Evolutionary conservation across 768 basidiomycete species (phyloP), one percentile per base, ranked within the genome.

Genomic region (Pisolithus orientalis): DNA sequence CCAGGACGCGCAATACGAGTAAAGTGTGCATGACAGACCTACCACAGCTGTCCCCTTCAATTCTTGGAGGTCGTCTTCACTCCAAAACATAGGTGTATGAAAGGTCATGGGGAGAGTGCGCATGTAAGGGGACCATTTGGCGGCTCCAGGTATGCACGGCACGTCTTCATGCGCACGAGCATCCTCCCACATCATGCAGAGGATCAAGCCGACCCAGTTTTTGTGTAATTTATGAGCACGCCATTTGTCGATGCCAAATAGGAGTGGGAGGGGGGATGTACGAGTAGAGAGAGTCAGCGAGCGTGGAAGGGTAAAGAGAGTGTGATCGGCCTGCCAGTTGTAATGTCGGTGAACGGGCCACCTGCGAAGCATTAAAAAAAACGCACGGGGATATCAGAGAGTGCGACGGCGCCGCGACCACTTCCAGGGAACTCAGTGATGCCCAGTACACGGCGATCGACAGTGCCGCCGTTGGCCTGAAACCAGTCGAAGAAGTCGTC

Each of bases 161-260:
- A 93, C 92, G 90, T 50, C 71, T 81, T 45, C 90, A 3, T 70
- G 52, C 1, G 83, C 83, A 56, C 76, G 76, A 4, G 83, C 79
- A 50, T 80, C 80, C 68, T 99, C 96, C 89, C 90, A 96, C 88
- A 98, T 91, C 84, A 99, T 87, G 57, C 85, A 90, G 38, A 98
- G 73, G 53, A 99, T 97, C 43, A 97, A 70, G 3, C 87, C 87
- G 1, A 79, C 73, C 96, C 96, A 99, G 7, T 92, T 85, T 51
- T 78, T 69, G 47, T 85, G 74, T 53, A 97, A 66, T 17, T 71
- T 68, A 51, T 72, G 66, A 24, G 65, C 67, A 57, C 72, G 80
- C 94, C 94, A 97, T 29, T 76, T 77, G 10, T 75, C 73, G 6
- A 69, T 47, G 16, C 86, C 83, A 44, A 97, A 75, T 3, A 74